A percentile compares a stretch with the other conserved stretches of the same genome.
phyloP scores from a whole-genome alignment of 192 early-diverging fungal genomes.

The Coemansia sp. region DNA sequence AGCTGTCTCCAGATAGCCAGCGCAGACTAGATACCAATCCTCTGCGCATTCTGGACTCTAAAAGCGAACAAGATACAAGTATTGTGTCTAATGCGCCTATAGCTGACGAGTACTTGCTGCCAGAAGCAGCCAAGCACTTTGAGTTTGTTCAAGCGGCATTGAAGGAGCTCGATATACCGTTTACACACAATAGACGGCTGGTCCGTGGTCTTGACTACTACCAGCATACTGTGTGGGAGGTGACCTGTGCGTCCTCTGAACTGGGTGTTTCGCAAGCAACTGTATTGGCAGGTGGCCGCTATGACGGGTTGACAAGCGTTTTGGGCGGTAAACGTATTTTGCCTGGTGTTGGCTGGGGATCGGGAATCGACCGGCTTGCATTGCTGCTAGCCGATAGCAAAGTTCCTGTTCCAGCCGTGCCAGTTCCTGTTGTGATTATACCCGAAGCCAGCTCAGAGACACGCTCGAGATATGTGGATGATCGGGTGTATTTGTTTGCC shows the following conservation, averaged over 20 bases:
- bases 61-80: constrained; percentile 52
- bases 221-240: constrained; percentile 68
- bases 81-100: constrained; percentile 46
- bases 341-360: constrained; percentile 62
- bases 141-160: constrained; percentile 49
- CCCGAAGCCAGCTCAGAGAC: constrained; percentile 10
- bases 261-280: constrained; percentile 63
- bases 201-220: constrained; percentile 73
- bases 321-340: constrained; percentile 56
- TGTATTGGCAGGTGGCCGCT: constrained; percentile 65
- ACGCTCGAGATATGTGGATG: constrained; percentile 1
- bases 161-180: constrained; percentile 51
- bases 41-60: constrained; percentile 64
- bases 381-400: constrained; percentile 27
- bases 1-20: constrained; percentile 56
- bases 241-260: constrained; percentile 25
- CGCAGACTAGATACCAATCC: constrained; percentile 57
- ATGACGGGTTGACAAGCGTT: constrained; percentile 57
- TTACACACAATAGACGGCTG: constrained; percentile 50
- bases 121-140: constrained; percentile 46
- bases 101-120: constrained; percentile 45
- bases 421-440: constrained; percentile 31
- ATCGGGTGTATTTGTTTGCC: constrained; percentile 27
- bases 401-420: not conserved
- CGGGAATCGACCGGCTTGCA: constrained; percentile 62